These are phyloP conservation scores for Carex arenaria DNA, from an alignment of 202 grass and related monocot genomes.

Conservation along the genomic window DNA sequence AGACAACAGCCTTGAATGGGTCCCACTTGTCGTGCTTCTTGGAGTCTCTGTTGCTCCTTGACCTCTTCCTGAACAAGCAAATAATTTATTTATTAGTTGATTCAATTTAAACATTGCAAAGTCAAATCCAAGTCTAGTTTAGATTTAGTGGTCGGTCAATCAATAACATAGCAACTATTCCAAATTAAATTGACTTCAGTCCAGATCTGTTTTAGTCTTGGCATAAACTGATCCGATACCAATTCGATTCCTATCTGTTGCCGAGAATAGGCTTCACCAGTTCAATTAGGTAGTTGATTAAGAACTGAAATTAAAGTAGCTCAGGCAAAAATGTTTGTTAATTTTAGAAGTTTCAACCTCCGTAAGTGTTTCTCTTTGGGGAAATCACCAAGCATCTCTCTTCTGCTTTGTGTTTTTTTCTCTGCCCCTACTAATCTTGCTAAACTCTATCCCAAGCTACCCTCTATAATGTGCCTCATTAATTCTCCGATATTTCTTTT, in stretches of 20 bases:
- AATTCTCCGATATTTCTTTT: not conserved
- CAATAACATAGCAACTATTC: not conserved
- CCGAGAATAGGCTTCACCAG: not conserved
- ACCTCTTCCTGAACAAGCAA: slow-evolving; percentile 43
- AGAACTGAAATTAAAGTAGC: not conserved
- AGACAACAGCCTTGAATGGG: slow-evolving; percentile 43
- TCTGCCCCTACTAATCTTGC: not conserved
- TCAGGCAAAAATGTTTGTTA: not conserved
- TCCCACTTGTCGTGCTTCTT: slow-evolving; percentile 31
- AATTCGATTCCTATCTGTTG: not conserved
- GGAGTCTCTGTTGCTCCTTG: slow-evolving; percentile 31
- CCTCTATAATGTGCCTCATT: not conserved
- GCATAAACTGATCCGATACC: not conserved
- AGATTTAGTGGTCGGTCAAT: not conserved
- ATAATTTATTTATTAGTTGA: not conserved
- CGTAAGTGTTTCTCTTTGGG: not conserved
- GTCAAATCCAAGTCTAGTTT: not conserved
- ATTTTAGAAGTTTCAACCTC: not conserved
- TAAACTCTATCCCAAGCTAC: not conserved
- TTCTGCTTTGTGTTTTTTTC: not conserved
- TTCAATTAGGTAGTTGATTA: not conserved
- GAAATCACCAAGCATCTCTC: not conserved
- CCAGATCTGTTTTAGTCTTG: not conserved
- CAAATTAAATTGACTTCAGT: not conserved
- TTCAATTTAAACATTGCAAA: not conserved